A percentile compares a stretch with the other conserved stretches of the same genome.
Evolutionary conservation across 2,329 filamentous ascomycete species (phyloP).

Genomic region (Pleurostoma richardsiae): DNA sequence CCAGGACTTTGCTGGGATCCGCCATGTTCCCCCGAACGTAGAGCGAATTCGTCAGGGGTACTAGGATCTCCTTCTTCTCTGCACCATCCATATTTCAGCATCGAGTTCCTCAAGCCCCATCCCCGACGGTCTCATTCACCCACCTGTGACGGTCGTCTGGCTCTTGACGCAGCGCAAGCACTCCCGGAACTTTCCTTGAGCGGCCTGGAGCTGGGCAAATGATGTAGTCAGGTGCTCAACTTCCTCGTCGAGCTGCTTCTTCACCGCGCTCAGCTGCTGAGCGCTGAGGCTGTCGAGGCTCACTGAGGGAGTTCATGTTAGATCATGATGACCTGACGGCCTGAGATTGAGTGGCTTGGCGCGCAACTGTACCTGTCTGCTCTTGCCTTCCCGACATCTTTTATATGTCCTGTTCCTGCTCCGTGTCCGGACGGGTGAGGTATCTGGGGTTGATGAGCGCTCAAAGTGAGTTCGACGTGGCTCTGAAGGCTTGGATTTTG

Average conservation of each 20-base stretch:
- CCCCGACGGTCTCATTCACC: conserved; percentile 15
- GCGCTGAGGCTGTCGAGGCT: conserved; percentile 71
- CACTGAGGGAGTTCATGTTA: conserved; percentile 28
- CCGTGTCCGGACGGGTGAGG: too few relatives aligned
- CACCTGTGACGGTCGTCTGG: conserved; percentile 14
- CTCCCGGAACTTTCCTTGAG: conserved; percentile 87
- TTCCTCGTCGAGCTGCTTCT: conserved; percentile 94
- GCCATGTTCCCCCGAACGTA: conserved; percentile 84
- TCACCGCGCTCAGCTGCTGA: conserved; percentile 83
- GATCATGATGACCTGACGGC: too few relatives aligned
- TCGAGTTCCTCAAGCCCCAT: background rate
- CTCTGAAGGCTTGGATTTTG: too few relatives aligned
- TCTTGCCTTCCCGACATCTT: too few relatives aligned
- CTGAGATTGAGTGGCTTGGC: too few relatives aligned
- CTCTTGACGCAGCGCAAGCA: conserved; percentile 72
- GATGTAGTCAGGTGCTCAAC: conserved; percentile 90
- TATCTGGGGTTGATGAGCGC: too few relatives aligned
- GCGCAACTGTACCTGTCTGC: too few relatives aligned
- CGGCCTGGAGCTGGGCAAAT: conserved; percentile 82
- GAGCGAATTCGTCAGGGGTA: conserved; percentile 91
- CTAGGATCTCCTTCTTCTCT: conserved; percentile 61
- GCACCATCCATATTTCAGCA: background rate
- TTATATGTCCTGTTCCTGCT: too few relatives aligned
- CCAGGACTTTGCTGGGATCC: conserved; percentile 71
- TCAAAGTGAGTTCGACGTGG: too few relatives aligned